Percentiles rank a stretch among this genome's conserved stretches.
phyloP scores from a whole-genome alignment of 2,329 filamentous ascomycete genomes.

The Fusarium sp. region DNA sequence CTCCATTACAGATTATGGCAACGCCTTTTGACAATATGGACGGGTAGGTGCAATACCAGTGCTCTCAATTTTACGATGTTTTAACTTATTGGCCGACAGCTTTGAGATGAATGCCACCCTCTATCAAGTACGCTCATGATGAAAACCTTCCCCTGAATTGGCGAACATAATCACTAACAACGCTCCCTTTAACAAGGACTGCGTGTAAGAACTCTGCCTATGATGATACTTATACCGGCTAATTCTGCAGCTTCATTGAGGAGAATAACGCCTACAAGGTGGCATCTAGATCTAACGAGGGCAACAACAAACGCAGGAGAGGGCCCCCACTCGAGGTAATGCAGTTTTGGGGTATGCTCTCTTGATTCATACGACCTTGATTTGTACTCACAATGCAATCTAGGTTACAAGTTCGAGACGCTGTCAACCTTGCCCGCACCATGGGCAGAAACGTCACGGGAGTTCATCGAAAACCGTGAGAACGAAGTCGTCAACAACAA shows the following conservation, averaged over 20 bases:
- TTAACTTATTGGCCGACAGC: slow-evolving; percentile 58
- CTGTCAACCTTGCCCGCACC: slow-evolving; percentile 80
- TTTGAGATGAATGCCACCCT: slow-evolving; percentile 97
- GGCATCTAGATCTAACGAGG: slow-evolving; percentile 70
- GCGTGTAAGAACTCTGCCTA: slow-evolving; percentile 61
- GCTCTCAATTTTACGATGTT: background rate
- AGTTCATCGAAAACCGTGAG: slow-evolving; percentile 83
- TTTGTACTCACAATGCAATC: background rate
- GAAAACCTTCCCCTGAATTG: background rate
- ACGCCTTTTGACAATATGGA: slow-evolving; percentile 85
- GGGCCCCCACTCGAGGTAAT: slow-evolving; percentile 79
- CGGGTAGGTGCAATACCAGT: slow-evolving; percentile 65
- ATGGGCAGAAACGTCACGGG: slow-evolving; percentile 79
- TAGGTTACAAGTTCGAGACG: slow-evolving; percentile 97
- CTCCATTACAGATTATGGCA: slow-evolving; percentile 80
- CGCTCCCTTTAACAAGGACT: slow-evolving; percentile 57
- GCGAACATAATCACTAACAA: slow-evolving; percentile 18
- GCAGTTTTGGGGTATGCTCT: slow-evolving; percentile 84
- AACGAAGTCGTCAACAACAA: slow-evolving; percentile 84
- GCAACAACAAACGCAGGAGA: slow-evolving; percentile 50
- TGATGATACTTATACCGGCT: background rate
- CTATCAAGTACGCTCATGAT: slow-evolving; percentile 78
- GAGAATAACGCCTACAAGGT: slow-evolving; percentile 85
- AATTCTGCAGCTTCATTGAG: slow-evolving; percentile 82
- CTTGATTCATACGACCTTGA: background rate